Evolutionary conservation across 2,329 filamentous ascomycete genomes (phyloP).

Genomic region (Botrytis fabae): DNA sequence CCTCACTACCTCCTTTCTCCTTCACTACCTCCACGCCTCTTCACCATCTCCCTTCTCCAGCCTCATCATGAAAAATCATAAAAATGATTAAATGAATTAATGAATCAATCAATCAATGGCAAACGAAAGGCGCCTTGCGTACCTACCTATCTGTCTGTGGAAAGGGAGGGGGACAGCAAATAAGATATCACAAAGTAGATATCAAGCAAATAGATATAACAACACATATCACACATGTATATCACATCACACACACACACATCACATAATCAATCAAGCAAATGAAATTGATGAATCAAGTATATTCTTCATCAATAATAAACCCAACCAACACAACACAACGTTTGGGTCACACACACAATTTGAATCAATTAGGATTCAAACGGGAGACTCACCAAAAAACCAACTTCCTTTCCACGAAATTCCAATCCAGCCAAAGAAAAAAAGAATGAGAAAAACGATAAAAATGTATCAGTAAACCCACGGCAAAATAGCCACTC

Average conservation of each 20-base stretch:
- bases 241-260: background rate
- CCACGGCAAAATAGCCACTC: background rate
- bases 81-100: no score
- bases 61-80: no score
- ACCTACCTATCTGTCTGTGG: background rate
- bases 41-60: no score
- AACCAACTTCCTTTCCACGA: conserved; percentile 22
- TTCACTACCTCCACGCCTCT: no score
- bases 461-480: background rate
- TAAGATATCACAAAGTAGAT: background rate
- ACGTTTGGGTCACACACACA: conserved; percentile 16
- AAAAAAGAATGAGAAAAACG: conserved; percentile 14
- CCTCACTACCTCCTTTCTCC: no score
- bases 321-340: conserved; percentile 8
- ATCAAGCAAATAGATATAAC: background rate
- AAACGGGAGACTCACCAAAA: conserved; percentile 37
- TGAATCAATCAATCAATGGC: no score
- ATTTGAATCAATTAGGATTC: conserved; percentile 10
- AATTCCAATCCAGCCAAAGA: conserved; percentile 23
- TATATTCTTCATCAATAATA: conserved; percentile 15
- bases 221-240: background rate
- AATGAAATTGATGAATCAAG: background rate
- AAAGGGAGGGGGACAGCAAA: background rate
- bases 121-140: background rate
- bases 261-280: background rate